These are phyloP conservation scores for Lachnellula cervina DNA, from an alignment of 2,329 filamentous ascomycete genomes.

Conservation along the genomic window DNA sequence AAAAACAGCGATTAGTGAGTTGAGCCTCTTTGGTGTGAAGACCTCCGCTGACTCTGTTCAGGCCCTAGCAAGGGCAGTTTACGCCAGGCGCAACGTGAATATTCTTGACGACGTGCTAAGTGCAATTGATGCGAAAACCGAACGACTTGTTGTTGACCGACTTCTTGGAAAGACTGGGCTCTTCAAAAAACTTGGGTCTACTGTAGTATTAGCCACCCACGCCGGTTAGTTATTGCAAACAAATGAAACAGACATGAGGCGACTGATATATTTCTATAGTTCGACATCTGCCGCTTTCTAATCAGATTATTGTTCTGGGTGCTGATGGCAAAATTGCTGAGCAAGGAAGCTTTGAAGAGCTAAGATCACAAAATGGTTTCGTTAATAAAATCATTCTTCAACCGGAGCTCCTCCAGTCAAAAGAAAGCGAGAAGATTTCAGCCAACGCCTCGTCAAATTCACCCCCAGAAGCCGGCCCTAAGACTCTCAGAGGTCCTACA, in stretches of 20 bases:
- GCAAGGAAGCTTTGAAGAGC: constrained; percentile 32
- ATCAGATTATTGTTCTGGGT: constrained; percentile 37
- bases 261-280: constrained; percentile 9
- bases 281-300: constrained; percentile 34
- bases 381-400: constrained; percentile 29
- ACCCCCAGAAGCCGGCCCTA: not conserved
- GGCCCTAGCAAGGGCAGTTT: constrained; percentile 26
- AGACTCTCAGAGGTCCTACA: not conserved
- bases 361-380: constrained; percentile 14
- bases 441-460: not conserved
- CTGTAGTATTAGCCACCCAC: constrained; percentile 39
- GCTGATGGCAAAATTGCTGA: constrained; percentile 30
- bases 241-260: not conserved
- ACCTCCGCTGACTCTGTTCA: constrained; percentile 1
- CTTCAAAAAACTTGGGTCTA: constrained; percentile 25
- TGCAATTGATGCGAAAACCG: constrained; percentile 41
- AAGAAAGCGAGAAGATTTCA: not conserved
- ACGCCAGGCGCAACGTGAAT: constrained; percentile 25
- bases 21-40: not conserved
- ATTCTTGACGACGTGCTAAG: constrained; percentile 45
- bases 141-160: constrained; percentile 36
- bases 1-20: constrained; percentile 19
- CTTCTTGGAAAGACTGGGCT: constrained; percentile 15
- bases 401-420: constrained; percentile 28
- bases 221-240: constrained; percentile 26